Conservation (phyloP, 176 grass and related monocot genomes). For the Luzula sylvatica region DNA sequence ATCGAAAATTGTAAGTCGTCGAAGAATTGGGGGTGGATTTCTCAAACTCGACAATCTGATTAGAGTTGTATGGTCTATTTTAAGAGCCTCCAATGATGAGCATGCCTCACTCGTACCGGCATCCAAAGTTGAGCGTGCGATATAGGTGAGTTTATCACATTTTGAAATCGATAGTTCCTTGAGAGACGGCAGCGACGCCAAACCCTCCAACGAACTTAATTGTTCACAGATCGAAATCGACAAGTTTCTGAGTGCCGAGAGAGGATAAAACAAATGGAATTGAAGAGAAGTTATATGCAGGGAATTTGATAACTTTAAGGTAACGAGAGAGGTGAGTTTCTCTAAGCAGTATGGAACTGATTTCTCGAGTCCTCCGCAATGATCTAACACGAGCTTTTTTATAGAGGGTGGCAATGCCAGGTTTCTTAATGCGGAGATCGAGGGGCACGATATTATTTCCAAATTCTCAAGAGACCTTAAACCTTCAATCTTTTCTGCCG, state of each 20-base stretch:
- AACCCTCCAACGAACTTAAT: background rate
- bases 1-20: background rate
- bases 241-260: background rate
- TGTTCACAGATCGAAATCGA: background rate
- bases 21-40: background rate
- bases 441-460: conserved; percentile 4
- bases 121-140: background rate
- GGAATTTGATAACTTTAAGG: conserved; percentile 7
- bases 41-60: conserved; percentile 4
- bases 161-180: background rate
- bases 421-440: background rate
- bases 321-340: conserved; percentile 5
- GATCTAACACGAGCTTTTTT: conserved; percentile 1
- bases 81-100: background rate
- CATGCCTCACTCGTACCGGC: background rate
- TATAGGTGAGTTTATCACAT: conserved; percentile 10
- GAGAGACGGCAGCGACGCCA: background rate
- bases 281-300: conserved; percentile 5
- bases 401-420: conserved; percentile 21
- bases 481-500: background rate
- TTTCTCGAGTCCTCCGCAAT: conserved; percentile 11
- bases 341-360: conserved; percentile 9
- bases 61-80: conserved; percentile 6
- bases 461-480: conserved; percentile 9
- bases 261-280: background rate